Evolutionary conservation across 768 basidiomycete species (phyloP).

Genomic region (Mycena haematopus): DNA sequence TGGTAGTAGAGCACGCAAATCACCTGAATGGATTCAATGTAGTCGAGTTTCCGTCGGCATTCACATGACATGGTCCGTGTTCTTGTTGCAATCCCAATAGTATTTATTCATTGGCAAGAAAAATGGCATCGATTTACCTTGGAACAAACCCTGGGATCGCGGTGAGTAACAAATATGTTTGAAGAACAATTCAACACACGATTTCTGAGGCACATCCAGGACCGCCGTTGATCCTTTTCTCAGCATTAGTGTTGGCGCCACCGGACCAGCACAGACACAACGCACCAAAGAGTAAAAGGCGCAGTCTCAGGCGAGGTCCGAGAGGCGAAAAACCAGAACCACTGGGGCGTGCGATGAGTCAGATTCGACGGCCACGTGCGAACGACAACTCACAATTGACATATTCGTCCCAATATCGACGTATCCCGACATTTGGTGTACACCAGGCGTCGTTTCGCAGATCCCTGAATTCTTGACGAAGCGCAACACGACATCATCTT

Average conservation of each 20-base stretch:
- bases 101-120: background rate
- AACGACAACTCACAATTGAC: slow-evolving; percentile 49
- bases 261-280: background rate
- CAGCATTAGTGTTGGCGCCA: background rate
- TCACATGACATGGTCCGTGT: slow-evolving; percentile 69
- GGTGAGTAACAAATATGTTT: background rate
- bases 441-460: slow-evolving; percentile 59
- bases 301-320: slow-evolving; percentile 64
- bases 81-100: slow-evolving; percentile 40
- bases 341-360: slow-evolving; percentile 43
- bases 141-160: slow-evolving; percentile 51
- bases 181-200: slow-evolving; percentile 29
- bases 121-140: slow-evolving; percentile 44
- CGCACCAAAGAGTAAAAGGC: slow-evolving; percentile 69
- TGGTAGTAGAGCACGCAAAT: too few relatives aligned
- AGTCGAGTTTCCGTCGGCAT: slow-evolving; percentile 57
- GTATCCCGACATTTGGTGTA: slow-evolving; percentile 58
- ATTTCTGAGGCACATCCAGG: slow-evolving; percentile 71
- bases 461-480: slow-evolving; percentile 54
- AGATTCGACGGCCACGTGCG: background rate
- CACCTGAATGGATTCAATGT: slow-evolving; percentile 67
- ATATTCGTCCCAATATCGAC: slow-evolving; percentile 54
- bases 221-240: slow-evolving; percentile 49
- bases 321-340: slow-evolving; percentile 80
- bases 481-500: slow-evolving; percentile 28